Evolutionary conservation across 176 grass and related monocot species (phyloP), one percentile per base, ranked within the genome.

Genomic region (Bromus sterilis): DNA sequence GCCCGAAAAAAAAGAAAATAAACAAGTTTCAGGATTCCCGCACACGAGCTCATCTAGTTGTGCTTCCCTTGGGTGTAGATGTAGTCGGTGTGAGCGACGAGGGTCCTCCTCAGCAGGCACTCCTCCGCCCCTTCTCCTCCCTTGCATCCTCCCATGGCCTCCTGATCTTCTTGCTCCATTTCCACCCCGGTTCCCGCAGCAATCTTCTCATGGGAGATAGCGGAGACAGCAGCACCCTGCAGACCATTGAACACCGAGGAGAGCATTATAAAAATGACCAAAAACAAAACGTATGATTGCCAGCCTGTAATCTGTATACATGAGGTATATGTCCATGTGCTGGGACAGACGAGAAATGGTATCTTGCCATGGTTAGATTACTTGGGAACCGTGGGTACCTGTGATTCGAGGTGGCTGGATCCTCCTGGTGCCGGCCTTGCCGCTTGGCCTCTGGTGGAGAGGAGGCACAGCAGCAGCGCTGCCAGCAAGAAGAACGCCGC

Each of bases 41-140:
- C 76, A 32, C 78, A 12, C 57, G 4, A 2, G 28, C 5, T 34
- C 13, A 4, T 66, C 67, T 91, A 91, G 82, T 91, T 85, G 72
- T 91, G 89, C 9, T 85, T 91, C 65, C 78, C 85, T 48, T 91
- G 89, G 65, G 89, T 91, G 82, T 91, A 91, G 72, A 91, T 91
- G 85, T 91, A 91, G 57, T 91, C 89, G 13, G 78, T 85, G 77
- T 91, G 89, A 78, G 85, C 89, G 39, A 81, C 72, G 41, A 91
- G 66, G 11, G 85, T 88, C 85, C 89, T 91, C 85, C 85, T 85
- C 85, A 74, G 85, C 20, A 91, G 58, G 42, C 89, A 85, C 78
- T 91, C 89, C 14, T 84, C 89, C 70, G 2, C 11, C 11, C 68
- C 66, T 7, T 79, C 88, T 9, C 58, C 81, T 26, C 30, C 36